These are phyloP conservation scores for Penicillium crustosum DNA, from an alignment of 2,329 filamentous ascomycete genomes.

Conservation along the genomic window DNA sequence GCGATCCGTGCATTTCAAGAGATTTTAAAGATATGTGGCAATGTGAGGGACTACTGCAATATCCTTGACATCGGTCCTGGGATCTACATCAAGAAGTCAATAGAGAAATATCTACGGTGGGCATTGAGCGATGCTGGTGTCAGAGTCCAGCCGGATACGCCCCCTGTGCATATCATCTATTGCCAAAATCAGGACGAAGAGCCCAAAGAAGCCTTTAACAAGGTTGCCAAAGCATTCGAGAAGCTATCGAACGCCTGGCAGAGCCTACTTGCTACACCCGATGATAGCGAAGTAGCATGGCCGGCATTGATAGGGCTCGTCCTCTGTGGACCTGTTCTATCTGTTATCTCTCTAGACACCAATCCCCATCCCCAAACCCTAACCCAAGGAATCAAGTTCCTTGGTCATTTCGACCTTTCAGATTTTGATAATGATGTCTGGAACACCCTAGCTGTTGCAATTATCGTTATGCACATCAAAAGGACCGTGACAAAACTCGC, in stretches of 20 bases:
- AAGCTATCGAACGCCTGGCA: conserved; percentile 46
- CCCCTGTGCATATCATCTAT: conserved; percentile 50
- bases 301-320: conserved; percentile 58
- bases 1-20: conserved; percentile 53
- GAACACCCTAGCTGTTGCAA: conserved; percentile 59
- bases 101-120: conserved; percentile 55
- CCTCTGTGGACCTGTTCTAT: conserved; percentile 54
- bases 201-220: conserved; percentile 42
- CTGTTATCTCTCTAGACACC: conserved; percentile 53
- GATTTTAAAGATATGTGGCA: conserved; percentile 53
- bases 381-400: conserved; percentile 5
- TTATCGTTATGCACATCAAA: conserved; percentile 55
- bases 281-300: conserved; percentile 18
- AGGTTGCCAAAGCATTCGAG: conserved; percentile 46
- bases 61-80: conserved; percentile 39
- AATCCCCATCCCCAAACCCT: conserved; percentile 28
- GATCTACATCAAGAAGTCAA: conserved; percentile 40
- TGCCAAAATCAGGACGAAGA: conserved; percentile 42
- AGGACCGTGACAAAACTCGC: conserved; percentile 51
- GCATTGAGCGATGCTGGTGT: conserved; percentile 52
- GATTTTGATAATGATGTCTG: conserved; percentile 58
- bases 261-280: conserved; percentile 22
- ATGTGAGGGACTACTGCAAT: conserved; percentile 51
- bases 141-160: conserved; percentile 31
- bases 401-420: conserved; percentile 56